Conservation (phyloP, 208 protist species). For the Trypanosoma boissoni region DNA sequence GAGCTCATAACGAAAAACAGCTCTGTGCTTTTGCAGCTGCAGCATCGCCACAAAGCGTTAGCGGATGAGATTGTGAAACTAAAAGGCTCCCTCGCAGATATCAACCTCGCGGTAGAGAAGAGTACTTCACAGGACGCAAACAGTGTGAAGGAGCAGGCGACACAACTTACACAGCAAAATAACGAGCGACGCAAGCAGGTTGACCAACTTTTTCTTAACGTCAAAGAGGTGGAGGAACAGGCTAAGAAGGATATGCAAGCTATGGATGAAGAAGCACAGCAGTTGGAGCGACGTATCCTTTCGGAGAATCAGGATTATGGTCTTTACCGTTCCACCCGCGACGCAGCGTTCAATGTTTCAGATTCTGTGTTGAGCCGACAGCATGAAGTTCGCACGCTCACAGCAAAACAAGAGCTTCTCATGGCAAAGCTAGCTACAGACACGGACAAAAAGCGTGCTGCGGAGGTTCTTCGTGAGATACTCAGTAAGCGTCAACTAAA, state of each 20-base stretch:
- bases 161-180: conserved; percentile 70
- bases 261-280: conserved; percentile 77
- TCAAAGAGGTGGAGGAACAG: conserved; percentile 75
- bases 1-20: conserved; percentile 78
- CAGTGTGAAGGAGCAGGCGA: conserved; percentile 65
- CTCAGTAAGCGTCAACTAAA: conserved; percentile 69
- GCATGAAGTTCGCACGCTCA: conserved; percentile 75
- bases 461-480: conserved; percentile 65
- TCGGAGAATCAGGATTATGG: conserved; percentile 75
- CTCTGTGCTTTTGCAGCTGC: conserved; percentile 64
- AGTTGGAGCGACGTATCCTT: conserved; percentile 72
- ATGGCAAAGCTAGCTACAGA: conserved; percentile 75
- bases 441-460: conserved; percentile 70
- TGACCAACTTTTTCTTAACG: conserved; percentile 78
- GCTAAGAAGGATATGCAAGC: conserved; percentile 49
- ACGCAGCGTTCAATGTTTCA: conserved; percentile 71
- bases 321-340: conserved; percentile 63
- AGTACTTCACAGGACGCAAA: conserved; percentile 55
- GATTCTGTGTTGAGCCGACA: conserved; percentile 78
- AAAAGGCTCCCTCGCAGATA: conserved; percentile 75
- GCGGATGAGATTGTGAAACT: conserved; percentile 74
- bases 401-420: conserved; percentile 81
- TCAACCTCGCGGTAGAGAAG: conserved; percentile 82
- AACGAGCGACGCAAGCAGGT: conserved; percentile 59
- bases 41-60: conserved; percentile 67